Evolutionary conservation across 495 filamentous ascomycete genomes (phyloP).

Genomic region (Neurospora sp.): DNA sequence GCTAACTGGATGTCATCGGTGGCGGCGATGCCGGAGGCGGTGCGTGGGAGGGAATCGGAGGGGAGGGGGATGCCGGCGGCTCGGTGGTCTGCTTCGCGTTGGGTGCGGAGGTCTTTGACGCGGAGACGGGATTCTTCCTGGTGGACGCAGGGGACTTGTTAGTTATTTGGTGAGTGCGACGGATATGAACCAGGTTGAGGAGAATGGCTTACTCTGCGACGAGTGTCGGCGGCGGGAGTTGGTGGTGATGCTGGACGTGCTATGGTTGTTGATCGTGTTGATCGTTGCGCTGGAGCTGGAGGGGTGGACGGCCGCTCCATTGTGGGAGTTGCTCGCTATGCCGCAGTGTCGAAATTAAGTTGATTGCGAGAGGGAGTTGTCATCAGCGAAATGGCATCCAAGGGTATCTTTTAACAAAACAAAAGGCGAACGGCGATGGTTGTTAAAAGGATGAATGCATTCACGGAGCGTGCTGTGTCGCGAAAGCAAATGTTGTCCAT

Average conservation of each 20-base stretch:
- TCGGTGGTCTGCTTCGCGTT: conserved; percentile 47
- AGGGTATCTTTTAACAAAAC: background rate
- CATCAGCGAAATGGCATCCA: background rate
- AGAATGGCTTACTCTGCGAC: conserved; percentile 47
- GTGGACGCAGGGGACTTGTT: background rate
- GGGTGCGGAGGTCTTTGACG: conserved; percentile 79
- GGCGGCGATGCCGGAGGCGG: conserved; percentile 29
- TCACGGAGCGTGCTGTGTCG: background rate
- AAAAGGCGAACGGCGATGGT: background rate
- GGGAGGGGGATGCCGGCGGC: conserved; percentile 14
- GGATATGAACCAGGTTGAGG: background rate
- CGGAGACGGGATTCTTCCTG: conserved; percentile 86
- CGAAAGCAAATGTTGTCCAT: background rate
- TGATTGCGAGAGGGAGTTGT: background rate
- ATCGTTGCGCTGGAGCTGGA: conserved; percentile 24
- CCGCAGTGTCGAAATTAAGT: background rate
- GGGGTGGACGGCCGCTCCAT: conserved; percentile 51
- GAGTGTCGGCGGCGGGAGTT: conserved; percentile 60
- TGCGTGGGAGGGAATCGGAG: conserved; percentile 15
- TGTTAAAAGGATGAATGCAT: background rate
- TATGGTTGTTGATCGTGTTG: conserved; percentile 16
- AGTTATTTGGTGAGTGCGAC: background rate
- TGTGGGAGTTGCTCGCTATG: background rate
- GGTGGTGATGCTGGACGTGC: conserved; percentile 43
- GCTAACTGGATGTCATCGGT: conserved; percentile 26